Percentiles rank a stretch among this genome's conserved stretches.
Evolutionary conservation across 495 filamentous ascomycete genomes (phyloP).

Genomic region (Halenospora varia): DNA sequence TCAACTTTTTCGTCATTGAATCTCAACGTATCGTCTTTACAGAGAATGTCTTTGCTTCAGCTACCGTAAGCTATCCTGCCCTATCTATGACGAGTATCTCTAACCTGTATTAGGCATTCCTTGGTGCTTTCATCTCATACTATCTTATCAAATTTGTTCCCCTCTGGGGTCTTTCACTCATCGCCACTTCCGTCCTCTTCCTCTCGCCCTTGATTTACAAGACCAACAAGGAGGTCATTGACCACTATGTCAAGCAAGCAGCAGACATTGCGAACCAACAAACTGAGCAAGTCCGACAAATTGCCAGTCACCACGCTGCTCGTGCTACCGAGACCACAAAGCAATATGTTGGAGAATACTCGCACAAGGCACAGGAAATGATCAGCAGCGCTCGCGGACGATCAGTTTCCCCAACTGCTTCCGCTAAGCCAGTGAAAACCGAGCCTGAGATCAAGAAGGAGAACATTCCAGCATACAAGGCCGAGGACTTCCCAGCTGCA

Average conservation of each 20-base stretch:
- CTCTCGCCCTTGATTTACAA: slow-evolving; percentile 87
- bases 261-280: slow-evolving; percentile 74
- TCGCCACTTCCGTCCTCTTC: slow-evolving; percentile 73
- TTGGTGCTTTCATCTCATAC: slow-evolving; percentile 80
- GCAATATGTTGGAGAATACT: slow-evolving; percentile 79
- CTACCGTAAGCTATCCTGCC: slow-evolving; percentile 59
- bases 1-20: slow-evolving; percentile 98
- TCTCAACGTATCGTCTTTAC: slow-evolving; percentile 91
- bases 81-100: slow-evolving; percentile 11
- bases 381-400: slow-evolving; percentile 51
- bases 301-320: slow-evolving; percentile 78
- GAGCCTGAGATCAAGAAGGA: slow-evolving; percentile 35
- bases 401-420: slow-evolving; percentile 33
- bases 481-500: slow-evolving; percentile 56
- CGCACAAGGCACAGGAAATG: slow-evolving; percentile 77
- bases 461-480: slow-evolving; percentile 31
- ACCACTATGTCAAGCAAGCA: slow-evolving; percentile 70
- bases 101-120: slow-evolving; percentile 57
- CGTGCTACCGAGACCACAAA: slow-evolving; percentile 73
- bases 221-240: slow-evolving; percentile 90
- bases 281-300: slow-evolving; percentile 70
- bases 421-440: slow-evolving; percentile 23
- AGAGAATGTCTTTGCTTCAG: slow-evolving; percentile 81
- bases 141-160: slow-evolving; percentile 92
- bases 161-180: slow-evolving; percentile 83